Evolutionary conservation across 306 rosid species (phyloP).

Genomic region (Aeschynomene evenia): DNA sequence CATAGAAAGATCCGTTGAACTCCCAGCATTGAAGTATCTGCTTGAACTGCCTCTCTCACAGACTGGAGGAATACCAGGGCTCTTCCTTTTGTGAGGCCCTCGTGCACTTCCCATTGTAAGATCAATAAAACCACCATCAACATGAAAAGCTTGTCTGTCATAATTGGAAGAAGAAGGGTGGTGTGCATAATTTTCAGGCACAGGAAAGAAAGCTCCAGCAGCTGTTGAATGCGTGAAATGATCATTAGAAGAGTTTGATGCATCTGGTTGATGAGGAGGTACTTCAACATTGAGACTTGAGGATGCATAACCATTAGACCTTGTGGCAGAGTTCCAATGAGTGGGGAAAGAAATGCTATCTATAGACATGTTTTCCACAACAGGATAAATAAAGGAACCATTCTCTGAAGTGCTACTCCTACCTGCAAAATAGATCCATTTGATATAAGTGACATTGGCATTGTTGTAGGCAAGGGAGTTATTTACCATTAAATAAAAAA

Average conservation of each 20-base stretch:
- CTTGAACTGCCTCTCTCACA: slow-evolving; percentile 79
- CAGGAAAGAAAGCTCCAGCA: slow-evolving; percentile 53
- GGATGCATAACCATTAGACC: slow-evolving; percentile 64
- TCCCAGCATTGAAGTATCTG: slow-evolving; percentile 58
- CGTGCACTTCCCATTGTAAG: slow-evolving; percentile 69
- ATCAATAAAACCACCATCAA: slow-evolving; percentile 67
- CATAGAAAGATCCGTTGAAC: slow-evolving; percentile 59
- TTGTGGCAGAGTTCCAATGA: slow-evolving; percentile 56
- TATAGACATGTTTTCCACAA: slow-evolving; percentile 50
- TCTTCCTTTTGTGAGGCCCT: slow-evolving; percentile 80
- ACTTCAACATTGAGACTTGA: slow-evolving; percentile 51
- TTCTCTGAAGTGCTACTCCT: slow-evolving; percentile 59
- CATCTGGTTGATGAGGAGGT: slow-evolving; percentile 60
- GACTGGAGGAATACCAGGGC: slow-evolving; percentile 72
- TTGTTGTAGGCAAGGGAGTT: slow-evolving; percentile 1
- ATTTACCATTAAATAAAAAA: slow-evolving; percentile 9
- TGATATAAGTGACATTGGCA: slow-evolving; percentile 22
- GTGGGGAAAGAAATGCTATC: slow-evolving; percentile 58
- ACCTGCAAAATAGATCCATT: slow-evolving; percentile 42
- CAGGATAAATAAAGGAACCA: slow-evolving; percentile 55
- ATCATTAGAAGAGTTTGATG: slow-evolving; percentile 62
- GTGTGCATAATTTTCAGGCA: slow-evolving; percentile 49
- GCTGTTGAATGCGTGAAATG: slow-evolving; percentile 54
- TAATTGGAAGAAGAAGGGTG: slow-evolving; percentile 63
- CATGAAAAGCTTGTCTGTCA: slow-evolving; percentile 63